These are phyloP conservation scores for Kuraishia molischiana DNA, from an alignment of 805 yeast species.

Conservation along the genomic window DNA sequence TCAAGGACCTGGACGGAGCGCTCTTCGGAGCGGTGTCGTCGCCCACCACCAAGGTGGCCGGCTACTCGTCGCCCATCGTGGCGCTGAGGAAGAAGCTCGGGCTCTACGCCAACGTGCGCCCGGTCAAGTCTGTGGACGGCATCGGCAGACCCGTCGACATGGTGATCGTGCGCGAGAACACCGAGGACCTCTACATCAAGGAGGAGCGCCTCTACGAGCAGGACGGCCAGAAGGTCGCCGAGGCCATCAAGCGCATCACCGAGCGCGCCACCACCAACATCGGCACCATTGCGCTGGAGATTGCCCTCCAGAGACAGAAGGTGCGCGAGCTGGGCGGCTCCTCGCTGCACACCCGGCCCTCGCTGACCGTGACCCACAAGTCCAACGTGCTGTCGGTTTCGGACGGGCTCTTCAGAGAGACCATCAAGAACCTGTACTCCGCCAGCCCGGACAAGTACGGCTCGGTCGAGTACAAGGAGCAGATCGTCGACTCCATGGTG, in stretches of 20 bases:
- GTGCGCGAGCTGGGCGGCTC: slow-evolving; percentile 57
- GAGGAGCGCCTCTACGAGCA: slow-evolving; percentile 72
- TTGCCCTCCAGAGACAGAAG: slow-evolving; percentile 84
- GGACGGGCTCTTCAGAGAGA: slow-evolving; percentile 95
- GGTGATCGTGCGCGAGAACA: slow-evolving; percentile 97
- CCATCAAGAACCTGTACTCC: slow-evolving; percentile 52
- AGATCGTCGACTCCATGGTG: slow-evolving; percentile 98
- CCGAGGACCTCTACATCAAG: slow-evolving; percentile 94
- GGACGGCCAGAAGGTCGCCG: slow-evolving; percentile 88
- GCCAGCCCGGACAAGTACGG: slow-evolving; percentile 48
- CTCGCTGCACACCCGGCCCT: slow-evolving; percentile 43
- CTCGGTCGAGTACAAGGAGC: slow-evolving; percentile 72
- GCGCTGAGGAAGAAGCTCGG: slow-evolving; percentile 96
- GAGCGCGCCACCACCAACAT: slow-evolving; percentile 81
- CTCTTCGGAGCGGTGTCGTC: slow-evolving; percentile 96
- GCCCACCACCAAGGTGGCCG: slow-evolving; percentile 88
- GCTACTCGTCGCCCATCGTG: slow-evolving; percentile 97
- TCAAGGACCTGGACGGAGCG: slow-evolving; percentile 84
- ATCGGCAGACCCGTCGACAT: slow-evolving; percentile 86
- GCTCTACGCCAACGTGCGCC: slow-evolving; percentile 93
- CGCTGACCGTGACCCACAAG: slow-evolving; percentile 90
- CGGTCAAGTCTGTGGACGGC: slow-evolving; percentile 88
- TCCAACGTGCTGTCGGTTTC: slow-evolving; percentile 88
- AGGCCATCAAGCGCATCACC: slow-evolving; percentile 93
- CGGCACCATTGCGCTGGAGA: slow-evolving; percentile 85